These are phyloP conservation scores for Camelina laxa DNA, from an alignment of 345 rosid species.

Conservation along the genomic window DNA sequence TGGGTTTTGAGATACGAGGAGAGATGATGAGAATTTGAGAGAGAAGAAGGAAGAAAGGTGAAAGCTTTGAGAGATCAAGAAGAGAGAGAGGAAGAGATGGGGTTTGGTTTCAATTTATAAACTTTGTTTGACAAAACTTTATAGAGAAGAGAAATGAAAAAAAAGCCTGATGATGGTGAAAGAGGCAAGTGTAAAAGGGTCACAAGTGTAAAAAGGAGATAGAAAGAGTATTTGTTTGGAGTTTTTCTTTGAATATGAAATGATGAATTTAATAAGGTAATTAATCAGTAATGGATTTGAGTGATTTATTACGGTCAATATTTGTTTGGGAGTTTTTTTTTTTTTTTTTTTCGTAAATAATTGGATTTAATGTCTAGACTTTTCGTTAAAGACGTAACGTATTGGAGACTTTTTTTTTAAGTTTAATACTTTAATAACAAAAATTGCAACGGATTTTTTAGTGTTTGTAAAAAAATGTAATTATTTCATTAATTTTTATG, in stretches of 20 bases:
- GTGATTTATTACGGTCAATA: slow-evolving; percentile 47
- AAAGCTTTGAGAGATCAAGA: slow-evolving; percentile 42
- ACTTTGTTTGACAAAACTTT: background rate
- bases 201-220: slow-evolving; percentile 21
- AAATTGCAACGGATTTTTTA: background rate
- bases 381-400: slow-evolving; percentile 18
- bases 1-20: background rate
- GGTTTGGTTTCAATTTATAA: slow-evolving; percentile 35
- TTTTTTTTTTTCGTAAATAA: background rate
- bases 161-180: slow-evolving; percentile 40
- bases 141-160: background rate
- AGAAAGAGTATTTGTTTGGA: slow-evolving; percentile 17
- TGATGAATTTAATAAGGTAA: background rate
- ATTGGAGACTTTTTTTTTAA: background rate
- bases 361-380: slow-evolving; percentile 9
- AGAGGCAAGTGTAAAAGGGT: background rate
- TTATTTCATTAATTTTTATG: background rate
- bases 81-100: slow-evolving; percentile 29
- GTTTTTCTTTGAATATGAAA: slow-evolving; percentile 8
- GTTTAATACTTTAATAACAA: background rate
- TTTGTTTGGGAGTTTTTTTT: slow-evolving; percentile 31
- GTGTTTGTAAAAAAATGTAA: background rate
- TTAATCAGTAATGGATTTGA: slow-evolving; percentile 26
- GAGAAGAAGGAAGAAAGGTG: slow-evolving; percentile 14
- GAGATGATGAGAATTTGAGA: slow-evolving; percentile 9